These are phyloP conservation scores for Malassezia nana DNA, from an alignment of 1,284 basidiomycete genomes.

Conservation along the genomic window DNA sequence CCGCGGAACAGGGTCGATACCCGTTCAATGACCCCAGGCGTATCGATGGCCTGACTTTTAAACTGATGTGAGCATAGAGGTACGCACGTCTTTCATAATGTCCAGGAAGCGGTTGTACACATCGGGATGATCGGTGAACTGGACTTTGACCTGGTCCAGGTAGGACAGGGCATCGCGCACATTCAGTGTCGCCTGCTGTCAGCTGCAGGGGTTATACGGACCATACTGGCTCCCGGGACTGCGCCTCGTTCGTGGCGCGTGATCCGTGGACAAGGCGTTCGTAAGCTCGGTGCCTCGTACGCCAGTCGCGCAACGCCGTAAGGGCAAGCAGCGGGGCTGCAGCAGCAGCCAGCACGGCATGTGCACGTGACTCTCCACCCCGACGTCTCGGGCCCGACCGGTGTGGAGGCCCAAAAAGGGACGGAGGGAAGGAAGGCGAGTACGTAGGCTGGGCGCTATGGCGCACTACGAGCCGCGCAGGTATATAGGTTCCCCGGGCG, in stretches of 20 bases:
- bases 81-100: conserved; percentile 79
- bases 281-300: not conserved
- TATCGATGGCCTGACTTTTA: conserved; percentile 63
- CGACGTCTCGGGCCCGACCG: not conserved
- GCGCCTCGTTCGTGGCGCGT: not conserved
- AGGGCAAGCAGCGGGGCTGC: not conserved
- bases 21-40: conserved; percentile 92
- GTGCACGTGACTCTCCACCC: conserved; percentile 9
- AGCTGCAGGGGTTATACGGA: not conserved
- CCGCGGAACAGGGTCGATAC: conserved; percentile 91
- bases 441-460: too few relatives aligned
- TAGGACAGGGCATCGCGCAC: conserved; percentile 87
- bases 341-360: not conserved
- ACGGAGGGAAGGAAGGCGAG: too few relatives aligned
- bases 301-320: not conserved
- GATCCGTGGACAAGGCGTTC: not conserved
- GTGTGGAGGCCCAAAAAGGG: too few relatives aligned
- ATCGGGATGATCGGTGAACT: conserved; percentile 83
- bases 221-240: conserved; percentile 5
- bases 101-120: conserved; percentile 96
- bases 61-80: conserved; percentile 26
- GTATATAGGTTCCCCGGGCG: conserved; percentile 2
- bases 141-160: conserved; percentile 80
- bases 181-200: conserved; percentile 45
- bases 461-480: not conserved